Base-by-base conservation (phyloP, 495 filamentous ascomycete species). In the Tetracladium setigerum region DNA sequence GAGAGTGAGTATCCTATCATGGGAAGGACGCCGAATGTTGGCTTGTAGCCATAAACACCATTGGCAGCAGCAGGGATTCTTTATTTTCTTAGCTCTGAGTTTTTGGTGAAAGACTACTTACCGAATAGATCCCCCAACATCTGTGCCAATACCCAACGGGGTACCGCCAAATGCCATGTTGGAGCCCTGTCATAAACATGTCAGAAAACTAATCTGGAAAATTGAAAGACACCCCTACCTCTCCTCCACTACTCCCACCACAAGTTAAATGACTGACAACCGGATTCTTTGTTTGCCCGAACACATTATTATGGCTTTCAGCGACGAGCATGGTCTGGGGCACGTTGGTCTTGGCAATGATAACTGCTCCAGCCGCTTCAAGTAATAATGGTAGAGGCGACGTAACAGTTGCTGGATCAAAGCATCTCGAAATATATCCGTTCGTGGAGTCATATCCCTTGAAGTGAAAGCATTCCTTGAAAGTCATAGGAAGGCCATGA, bases 41-140 rank as follows among this genome's bases (percentile, higher is more conserved):
- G 78, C 55, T 81, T 82, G 51, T 82, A 70, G 0, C 71, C 68
- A 37, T 74, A 79, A 8, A 81, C 61, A 5, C 73, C 75, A 41
- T 72, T 68, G 44, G 71, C 79, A 50, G 76, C 71, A 0, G 76
- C 73, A 0, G 79, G 79, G 15, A 81, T 66, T 4, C 78, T 66
- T 9, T 16, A 9, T 7, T 16, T 16, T 11, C 12, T 39, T 16
- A 39, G 36, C 36, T 7, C 15, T 9, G 12, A n/a, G 12, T 8
- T 9, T 39, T 39, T 7, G 36, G 17, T 39, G 7, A 8, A 39
- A 16, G 8, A 8, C 7, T 39, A 16, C 7, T 7, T 83, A 74
- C 0, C 83, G 69, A 30, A 82, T 72, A 4, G 73, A 79, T 9
- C 84, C 85, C 0, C 81, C 84, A 38, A 88, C 83, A 62, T 88